A percentile compares a stretch with the other conserved stretches of the same genome.
phyloP scores from a whole-genome alignment of 169 alveolate genomes.

The Theileria parva region DNA sequence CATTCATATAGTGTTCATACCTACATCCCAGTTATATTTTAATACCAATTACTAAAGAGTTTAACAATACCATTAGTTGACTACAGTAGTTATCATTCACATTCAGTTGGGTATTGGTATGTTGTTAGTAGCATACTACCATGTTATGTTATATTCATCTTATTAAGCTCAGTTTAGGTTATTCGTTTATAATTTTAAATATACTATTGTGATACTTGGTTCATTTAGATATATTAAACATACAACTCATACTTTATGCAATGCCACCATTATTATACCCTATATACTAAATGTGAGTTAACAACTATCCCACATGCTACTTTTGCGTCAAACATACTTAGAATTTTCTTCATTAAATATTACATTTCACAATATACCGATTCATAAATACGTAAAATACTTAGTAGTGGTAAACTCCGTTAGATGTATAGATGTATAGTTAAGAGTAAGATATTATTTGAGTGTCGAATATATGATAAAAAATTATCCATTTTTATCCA shows the following conservation, averaged over 20 bases:
- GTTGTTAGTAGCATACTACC: background rate
- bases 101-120: background rate
- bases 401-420: background rate
- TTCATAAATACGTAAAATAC: background rate
- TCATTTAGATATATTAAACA: background rate
- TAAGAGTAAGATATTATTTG: background rate
- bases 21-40: too few relatives aligned
- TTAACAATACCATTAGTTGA: background rate
- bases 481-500: slow-evolving; percentile 14
- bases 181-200: too few relatives aligned
- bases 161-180: background rate
- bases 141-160: background rate
- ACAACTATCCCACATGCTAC: background rate
- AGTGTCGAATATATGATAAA: background rate
- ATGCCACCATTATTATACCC: background rate
- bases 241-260: too few relatives aligned
- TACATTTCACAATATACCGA: background rate
- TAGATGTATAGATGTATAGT: background rate
- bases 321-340: background rate
- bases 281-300: background rate
- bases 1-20: too few relatives aligned
- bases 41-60: background rate
- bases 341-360: background rate
- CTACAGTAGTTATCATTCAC: too few relatives aligned
- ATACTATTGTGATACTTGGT: background rate